Evolutionary conservation across 139 green algal genomes (phyloP), one percentile per base, ranked within the genome.

Genomic region (Raphidocelis subcapitata): DNA sequence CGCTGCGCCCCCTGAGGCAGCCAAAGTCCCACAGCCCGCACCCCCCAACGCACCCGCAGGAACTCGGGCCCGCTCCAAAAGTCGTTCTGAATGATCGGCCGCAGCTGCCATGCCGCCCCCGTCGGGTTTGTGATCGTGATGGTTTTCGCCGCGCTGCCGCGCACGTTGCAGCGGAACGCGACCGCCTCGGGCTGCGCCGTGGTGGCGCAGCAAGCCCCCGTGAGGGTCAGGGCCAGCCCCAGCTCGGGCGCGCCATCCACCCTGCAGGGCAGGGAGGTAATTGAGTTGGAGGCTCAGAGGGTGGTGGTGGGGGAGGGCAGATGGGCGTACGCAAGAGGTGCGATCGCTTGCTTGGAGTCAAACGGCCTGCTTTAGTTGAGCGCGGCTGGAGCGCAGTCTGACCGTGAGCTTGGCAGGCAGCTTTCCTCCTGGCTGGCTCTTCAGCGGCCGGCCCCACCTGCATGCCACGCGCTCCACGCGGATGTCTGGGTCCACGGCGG

Each of bases 31-130:
- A 49, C 8, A 67, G 33, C 35, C 8, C 32, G 61, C 28, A 65
- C 16, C 10, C 16, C 3, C 18, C 18, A 14, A 15, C 67, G 20
- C 26, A 74, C 67, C 60, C 67, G 56, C 26, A 90, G 31, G 55
- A 87, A 75, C 74, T 90, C 87, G 1, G 73, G 59, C 2, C 86
- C 91, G n/a, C 49, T 79, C 84, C 89, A 95, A 55, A 87, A 85
- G 49, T 92, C 85, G 72, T 90, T 86, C 49, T 81, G 64, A 8
- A 95, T 72, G 44, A 83, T 78, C 3, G 91, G 90, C 57, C 78
- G 75, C 35, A 96, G 79, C 47, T 84, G 62, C 91, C 91, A 96
- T 28, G 63, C 26, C 32, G 63, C 65, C 41, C 47, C 75, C 32
- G 73, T 80, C 36, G 54, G 20, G 73, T 96, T 96, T 47, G 67